phyloP scores from a whole-genome alignment of 1,139 yeast species.

The Taphrina deformans region DNA sequence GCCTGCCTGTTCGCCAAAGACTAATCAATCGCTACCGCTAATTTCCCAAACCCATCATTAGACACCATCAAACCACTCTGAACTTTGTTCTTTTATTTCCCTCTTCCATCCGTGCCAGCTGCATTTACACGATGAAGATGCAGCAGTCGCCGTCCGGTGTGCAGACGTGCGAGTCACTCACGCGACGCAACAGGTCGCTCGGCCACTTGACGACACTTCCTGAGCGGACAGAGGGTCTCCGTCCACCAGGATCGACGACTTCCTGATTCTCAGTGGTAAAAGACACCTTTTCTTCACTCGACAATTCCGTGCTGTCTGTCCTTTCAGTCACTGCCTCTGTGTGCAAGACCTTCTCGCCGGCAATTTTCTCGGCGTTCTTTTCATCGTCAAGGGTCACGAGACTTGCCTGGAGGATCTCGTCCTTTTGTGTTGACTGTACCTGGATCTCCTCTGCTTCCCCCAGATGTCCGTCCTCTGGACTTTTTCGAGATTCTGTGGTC shows the following conservation, averaged over 20 bases:
- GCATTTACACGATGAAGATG: constrained; percentile 10
- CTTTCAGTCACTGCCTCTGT: no score
- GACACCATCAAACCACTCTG: no score
- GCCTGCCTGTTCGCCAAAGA: no score
- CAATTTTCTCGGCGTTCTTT: no score
- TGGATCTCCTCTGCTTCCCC: neutral
- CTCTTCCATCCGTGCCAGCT: no score
- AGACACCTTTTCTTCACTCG: neutral
- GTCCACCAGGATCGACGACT: neutral
- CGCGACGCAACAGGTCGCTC: neutral
- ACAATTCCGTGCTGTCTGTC: neutral
- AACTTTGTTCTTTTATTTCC: no score
- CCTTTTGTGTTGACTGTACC: neutral
- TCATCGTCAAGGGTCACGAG: no score
- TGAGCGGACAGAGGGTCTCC: neutral
- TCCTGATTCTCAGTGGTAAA: neutral
- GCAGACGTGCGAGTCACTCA: constrained; percentile 3
- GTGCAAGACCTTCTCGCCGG: no score
- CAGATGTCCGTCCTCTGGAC: neutral
- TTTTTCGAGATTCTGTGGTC: neutral
- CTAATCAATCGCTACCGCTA: neutral
- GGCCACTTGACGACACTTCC: constrained; percentile 9
- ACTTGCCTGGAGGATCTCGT: no score
- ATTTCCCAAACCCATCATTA: neutral
- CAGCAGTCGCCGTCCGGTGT: constrained; percentile 17